Percentiles rank a stretch among this genome's conserved stretches.
These are phyloP conservation scores for Cytidiella melzeri DNA, from an alignment of 768 basidiomycete species.

Conservation along the genomic window DNA sequence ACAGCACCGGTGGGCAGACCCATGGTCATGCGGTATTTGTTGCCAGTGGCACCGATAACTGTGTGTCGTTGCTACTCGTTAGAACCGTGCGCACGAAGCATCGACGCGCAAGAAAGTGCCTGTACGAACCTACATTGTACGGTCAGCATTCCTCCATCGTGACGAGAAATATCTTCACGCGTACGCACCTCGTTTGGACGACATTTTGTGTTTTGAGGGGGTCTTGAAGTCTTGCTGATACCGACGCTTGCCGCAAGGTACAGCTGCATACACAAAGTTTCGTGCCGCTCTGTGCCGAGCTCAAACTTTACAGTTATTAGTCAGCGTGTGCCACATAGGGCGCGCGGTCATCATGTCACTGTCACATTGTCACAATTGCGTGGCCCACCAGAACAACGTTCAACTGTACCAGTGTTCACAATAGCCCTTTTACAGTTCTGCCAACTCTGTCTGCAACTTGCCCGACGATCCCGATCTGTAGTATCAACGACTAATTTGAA, in stretches of 20 bases:
- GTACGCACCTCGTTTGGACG: constrained; percentile 30
- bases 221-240: constrained; percentile 22
- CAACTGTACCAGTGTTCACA: too few species aligned
- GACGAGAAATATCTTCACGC: background rate
- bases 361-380: too few species aligned
- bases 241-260: constrained; percentile 10
- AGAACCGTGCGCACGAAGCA: background rate
- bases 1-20: constrained; percentile 94
- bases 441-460: too few species aligned
- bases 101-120: background rate
- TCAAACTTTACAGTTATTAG: constrained; percentile 27
- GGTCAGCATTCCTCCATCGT: constrained; percentile 13
- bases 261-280: constrained; percentile 20
- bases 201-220: constrained; percentile 25
- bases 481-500: too few species aligned
- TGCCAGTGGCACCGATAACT: constrained; percentile 73
- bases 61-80: constrained; percentile 11
- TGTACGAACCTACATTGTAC: constrained; percentile 16
- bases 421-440: too few species aligned
- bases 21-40: constrained; percentile 93
- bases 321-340: too few species aligned
- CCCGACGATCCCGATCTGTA: too few species aligned
- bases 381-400: too few species aligned
- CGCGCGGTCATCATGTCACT: too few species aligned
- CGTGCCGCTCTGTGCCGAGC: constrained; percentile 19